phyloP scores from a whole-genome alignment of 257 asterid genomes.

The Przewalskia tangutica region DNA sequence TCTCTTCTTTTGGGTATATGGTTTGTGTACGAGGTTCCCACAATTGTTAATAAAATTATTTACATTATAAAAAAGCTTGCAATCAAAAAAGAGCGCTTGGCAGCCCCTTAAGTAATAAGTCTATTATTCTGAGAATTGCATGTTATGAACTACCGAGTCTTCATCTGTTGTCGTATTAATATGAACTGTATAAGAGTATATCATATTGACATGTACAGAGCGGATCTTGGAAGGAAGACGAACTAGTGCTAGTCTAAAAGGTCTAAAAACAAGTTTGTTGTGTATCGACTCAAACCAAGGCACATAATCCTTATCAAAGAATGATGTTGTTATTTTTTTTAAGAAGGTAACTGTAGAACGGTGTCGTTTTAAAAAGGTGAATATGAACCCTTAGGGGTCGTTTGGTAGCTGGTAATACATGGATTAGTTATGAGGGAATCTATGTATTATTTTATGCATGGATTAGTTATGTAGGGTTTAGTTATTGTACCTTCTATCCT shows the following conservation, averaged over 20 bases:
- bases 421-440: too few relatives aligned
- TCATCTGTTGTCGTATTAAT: background rate
- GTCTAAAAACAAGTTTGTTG: background rate
- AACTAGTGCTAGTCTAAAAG: background rate
- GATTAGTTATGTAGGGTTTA: too few relatives aligned
- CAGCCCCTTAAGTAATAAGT: background rate
- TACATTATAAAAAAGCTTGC: background rate
- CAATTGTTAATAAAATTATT: too few relatives aligned
- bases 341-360: background rate
- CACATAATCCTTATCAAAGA: background rate
- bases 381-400: background rate
- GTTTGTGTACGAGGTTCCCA: too few relatives aligned
- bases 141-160: background rate
- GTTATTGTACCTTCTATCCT: too few relatives aligned
- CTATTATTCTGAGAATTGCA: background rate
- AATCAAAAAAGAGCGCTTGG: background rate
- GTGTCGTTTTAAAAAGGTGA: background rate
- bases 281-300: background rate
- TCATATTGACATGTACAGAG: background rate
- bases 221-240: background rate
- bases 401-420: too few relatives aligned
- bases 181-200: background rate
- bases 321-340: background rate
- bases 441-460: too few relatives aligned
- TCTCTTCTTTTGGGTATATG: too few relatives aligned